Conservation (phyloP, 2,329 filamentous ascomycete genomes). For the Nothophoma quercina region DNA sequence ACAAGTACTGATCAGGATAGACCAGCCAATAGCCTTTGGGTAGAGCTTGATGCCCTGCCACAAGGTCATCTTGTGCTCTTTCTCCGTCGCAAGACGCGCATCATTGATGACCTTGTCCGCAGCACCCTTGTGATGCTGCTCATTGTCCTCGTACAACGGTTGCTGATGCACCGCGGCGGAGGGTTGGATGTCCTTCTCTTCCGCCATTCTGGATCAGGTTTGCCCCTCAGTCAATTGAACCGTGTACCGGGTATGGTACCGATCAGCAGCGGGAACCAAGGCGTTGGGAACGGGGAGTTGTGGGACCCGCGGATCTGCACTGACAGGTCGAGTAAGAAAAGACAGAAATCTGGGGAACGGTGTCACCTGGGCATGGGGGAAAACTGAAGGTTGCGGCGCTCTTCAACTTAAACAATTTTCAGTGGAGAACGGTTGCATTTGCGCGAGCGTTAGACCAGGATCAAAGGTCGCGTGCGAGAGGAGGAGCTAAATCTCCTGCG, state of each 20-base stretch:
- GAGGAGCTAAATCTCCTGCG: conserved; percentile 13
- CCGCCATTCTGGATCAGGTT: conserved; percentile 22
- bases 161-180: conserved; percentile 8
- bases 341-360: conserved; percentile 10
- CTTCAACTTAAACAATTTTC: conserved; percentile 19
- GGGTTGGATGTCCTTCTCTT: conserved; percentile 37
- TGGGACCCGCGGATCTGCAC: conserved; percentile 9
- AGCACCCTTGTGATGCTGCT: conserved; percentile 35
- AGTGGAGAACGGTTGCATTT: conserved; percentile 3
- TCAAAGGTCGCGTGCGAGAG: conserved; percentile 9
- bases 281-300: conserved; percentile 1
- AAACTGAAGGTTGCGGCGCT: conserved; percentile 9
- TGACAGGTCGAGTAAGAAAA: conserved; percentile 1
- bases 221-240: conserved; percentile 1
- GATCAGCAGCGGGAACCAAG: not conserved
- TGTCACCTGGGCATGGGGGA: conserved; percentile 6
- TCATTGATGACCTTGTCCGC: conserved; percentile 48
- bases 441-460: not conserved
- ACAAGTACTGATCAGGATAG: conserved; percentile 84
- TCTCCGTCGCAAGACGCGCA: conserved; percentile 56
- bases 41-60: conserved; percentile 81
- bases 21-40: conserved; percentile 86
- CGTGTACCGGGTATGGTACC: not conserved
- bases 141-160: conserved; percentile 24
- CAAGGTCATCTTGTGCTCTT: conserved; percentile 63